These are phyloP conservation scores for Corynascus novoguineensis DNA, from an alignment of 495 filamentous ascomycete species.

Conservation along the genomic window DNA sequence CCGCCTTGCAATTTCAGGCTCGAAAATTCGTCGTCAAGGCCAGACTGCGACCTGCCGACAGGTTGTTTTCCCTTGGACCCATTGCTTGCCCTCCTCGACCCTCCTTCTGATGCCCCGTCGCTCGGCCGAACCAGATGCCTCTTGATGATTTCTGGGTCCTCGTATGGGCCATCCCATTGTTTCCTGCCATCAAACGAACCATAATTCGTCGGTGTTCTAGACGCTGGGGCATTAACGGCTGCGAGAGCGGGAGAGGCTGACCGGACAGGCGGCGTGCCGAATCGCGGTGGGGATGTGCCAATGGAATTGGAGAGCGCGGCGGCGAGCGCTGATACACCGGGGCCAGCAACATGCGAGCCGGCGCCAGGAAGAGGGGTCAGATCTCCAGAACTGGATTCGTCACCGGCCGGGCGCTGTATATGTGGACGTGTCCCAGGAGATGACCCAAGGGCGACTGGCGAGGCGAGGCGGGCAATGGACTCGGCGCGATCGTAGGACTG, in stretches of 20 bases:
- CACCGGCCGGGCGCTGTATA: constrained; percentile 18
- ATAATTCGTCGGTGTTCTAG: constrained; percentile 59
- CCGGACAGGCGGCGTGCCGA: constrained; percentile 51
- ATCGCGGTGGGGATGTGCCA: constrained; percentile 54
- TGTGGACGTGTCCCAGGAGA: constrained; percentile 7
- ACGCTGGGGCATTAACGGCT: constrained; percentile 40
- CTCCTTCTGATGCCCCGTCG: constrained; percentile 40
- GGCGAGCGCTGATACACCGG: constrained; percentile 70
- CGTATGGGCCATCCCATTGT: constrained; percentile 51
- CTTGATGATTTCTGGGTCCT: constrained; percentile 76
- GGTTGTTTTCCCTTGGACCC: constrained; percentile 47
- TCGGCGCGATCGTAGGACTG: constrained; percentile 49
- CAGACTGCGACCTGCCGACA: constrained; percentile 33
- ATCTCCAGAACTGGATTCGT: constrained; percentile 29
- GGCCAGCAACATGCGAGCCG: constrained; percentile 49
- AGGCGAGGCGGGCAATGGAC: constrained; percentile 67
- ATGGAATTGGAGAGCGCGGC: constrained; percentile 64
- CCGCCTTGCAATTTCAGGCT: constrained; percentile 88
- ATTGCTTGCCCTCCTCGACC: constrained; percentile 32
- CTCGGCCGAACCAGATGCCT: constrained; percentile 72
- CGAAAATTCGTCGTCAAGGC: constrained; percentile 68
- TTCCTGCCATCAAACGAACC: constrained; percentile 68
- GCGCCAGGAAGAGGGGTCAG: constrained; percentile 52
- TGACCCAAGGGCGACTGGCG: constrained; percentile 46
- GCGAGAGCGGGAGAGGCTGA: constrained; percentile 35